Evolutionary conservation across 805 yeast species (phyloP), one percentile per base, ranked within the genome.

Genomic region (Wickerhamiella azymoides): DNA sequence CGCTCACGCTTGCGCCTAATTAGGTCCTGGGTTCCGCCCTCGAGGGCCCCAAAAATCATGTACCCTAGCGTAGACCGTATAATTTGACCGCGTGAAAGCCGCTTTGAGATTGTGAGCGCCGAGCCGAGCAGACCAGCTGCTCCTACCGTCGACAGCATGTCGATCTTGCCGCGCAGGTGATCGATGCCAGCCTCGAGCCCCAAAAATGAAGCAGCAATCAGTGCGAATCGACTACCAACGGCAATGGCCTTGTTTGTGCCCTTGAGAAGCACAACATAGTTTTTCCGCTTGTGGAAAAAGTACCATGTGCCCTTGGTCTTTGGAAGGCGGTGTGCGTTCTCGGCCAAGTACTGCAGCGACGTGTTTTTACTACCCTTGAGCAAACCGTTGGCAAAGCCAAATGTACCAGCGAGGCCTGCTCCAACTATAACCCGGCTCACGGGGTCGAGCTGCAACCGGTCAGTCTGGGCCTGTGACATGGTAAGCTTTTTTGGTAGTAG

Each of bases 311-410:
- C 86, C 45, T 76, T 79, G 0, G 80, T 76, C 18, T 62, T 69
- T 7, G 95, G 95, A 47, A 85, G 63, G 44, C 95, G 60, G 57
- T 84, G 94, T 11, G 92, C 80, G 56, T 84, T 84, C 53, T 82
- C 84, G 2, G 88, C 85, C 40, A 84, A 65, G 54, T 73, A 84
- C 37, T 76, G 69, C 37, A 77, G 62, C 1, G 81, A 73, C 0
- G 83, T 66, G 2, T 58, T 51, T 45, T 69, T 68, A 54, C 74
- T 74, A 3, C 89, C 89, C 13, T 68, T 63, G 45, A 72, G 70
- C 55, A 79, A 68, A 8, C 93, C 93, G 7, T 56, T 51, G 19
- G 56, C 39, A 1, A 62, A 49, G 3, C 66, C 66, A 19, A 51
- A 56, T 2, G 44, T 41, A n/a, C 39, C 44, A 14, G 44, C 44